Base-by-base conservation (phyloP, 164 flowering plant genomes). In the Kingdonia uniflora region DNA sequence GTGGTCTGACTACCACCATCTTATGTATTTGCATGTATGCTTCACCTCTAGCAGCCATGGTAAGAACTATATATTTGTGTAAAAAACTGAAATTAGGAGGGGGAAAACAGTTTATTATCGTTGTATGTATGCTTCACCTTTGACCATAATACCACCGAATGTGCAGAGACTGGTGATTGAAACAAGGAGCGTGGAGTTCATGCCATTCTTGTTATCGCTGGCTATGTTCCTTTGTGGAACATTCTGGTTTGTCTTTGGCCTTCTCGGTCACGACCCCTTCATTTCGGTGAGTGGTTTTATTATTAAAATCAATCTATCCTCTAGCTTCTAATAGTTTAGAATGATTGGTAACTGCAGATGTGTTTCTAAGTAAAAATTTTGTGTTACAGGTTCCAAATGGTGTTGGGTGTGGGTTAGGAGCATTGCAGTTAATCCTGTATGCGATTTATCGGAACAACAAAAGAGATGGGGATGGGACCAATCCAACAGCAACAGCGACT, bases 121-220 rank as follows among this genome's bases (percentile, higher is more conserved):
- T n/a, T n/a, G n/a, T n/a, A 91, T 91, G 97, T 87, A 87, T 54
- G 96, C 75, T 41, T 81, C 98, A 0, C 97, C 95, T 5, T 76
- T 90, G 0, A 74, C 97, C 5, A 66, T 87, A n/a, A n/a, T n/a
- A n/a, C n/a, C n/a, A n/a, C n/a, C n/a, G 8, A 29, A 29, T 29
- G 19, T 61, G 69, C 76, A 79, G 81, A 79, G 72, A 37, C 14
- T 74, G 65, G 84, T 79, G 56, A 71, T 79, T 29, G 59, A 53
- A 49, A 74, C 84, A 14, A 76, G 72, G 55, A 79, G 84, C 54
- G 80, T 76, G 39, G 79, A 79, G 56, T 79, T 49, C 71, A 79
- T 79, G 84, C 84, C 84, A 0, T 79, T 79, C 59, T 74, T 76
- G 67, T 57, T 79, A 21, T 76, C 80, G 2, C 56, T 79, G 33